Evolutionary conservation across 352 stramenopile species (phyloP).

Genomic region (Lagenidium giganteum): DNA sequence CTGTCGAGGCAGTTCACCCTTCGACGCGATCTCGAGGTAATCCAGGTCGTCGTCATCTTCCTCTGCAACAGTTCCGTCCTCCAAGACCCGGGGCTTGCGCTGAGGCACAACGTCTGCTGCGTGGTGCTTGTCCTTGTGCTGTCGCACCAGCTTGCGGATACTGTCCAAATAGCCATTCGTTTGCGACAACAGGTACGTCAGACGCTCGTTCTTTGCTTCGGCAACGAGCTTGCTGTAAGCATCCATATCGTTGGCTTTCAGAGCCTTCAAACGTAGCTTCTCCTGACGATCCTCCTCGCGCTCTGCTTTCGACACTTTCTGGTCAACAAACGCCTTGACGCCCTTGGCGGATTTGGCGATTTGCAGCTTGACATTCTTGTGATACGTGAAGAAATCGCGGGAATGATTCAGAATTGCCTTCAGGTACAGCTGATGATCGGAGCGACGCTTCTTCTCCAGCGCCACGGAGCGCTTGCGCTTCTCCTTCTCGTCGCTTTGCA

Average conservation of each 20-base stretch:
- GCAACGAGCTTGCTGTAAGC: slow-evolving; percentile 96
- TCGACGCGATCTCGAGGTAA: slow-evolving; percentile 80
- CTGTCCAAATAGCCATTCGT: slow-evolving; percentile 96
- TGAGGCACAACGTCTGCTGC: slow-evolving; percentile 24
- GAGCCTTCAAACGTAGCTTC: slow-evolving; percentile 83
- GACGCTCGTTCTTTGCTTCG: slow-evolving; percentile 96
- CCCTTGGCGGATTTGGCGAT: slow-evolving; percentile 59
- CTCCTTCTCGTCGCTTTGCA: slow-evolving; percentile 68
- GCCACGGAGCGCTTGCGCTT: slow-evolving; percentile 80
- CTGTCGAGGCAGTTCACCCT: slow-evolving; percentile 86
- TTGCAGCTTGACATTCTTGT: slow-evolving; percentile 81
- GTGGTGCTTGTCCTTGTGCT: slow-evolving; percentile 86
- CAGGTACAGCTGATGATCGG: slow-evolving; percentile 74
- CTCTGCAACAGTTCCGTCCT: slow-evolving; percentile 14
- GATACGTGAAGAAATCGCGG: slow-evolving; percentile 81
- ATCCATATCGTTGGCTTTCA: slow-evolving; percentile 97
- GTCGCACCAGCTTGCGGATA: slow-evolving; percentile 90
- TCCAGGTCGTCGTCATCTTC: slow-evolving; percentile 77
- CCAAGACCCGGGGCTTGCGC: slow-evolving; percentile 18
- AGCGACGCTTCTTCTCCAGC: slow-evolving; percentile 77
- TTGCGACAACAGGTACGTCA: slow-evolving; percentile 95
- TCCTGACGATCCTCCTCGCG: slow-evolving; percentile 85
- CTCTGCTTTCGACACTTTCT: slow-evolving; percentile 70
- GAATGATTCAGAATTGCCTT: slow-evolving; percentile 81
- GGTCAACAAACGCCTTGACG: slow-evolving; percentile 75